Percentiles rank a stretch among this genome's conserved stretches.
These are phyloP conservation scores for Balamuthia mandrillaris DNA, from an alignment of 208 protist species.

Conservation along the genomic window DNA sequence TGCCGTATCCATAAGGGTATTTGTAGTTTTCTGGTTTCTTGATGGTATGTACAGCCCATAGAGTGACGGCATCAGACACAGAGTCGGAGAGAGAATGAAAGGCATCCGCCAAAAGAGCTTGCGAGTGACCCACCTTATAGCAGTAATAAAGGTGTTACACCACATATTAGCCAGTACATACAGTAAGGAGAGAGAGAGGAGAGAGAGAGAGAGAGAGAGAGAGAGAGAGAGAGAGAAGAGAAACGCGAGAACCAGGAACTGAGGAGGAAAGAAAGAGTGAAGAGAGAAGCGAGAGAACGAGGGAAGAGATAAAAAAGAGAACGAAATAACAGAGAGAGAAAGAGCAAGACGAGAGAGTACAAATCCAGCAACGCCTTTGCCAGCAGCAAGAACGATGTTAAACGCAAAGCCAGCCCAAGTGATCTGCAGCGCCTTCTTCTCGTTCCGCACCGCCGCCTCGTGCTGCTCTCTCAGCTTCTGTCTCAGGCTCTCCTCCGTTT, in stretches of 20 bases:
- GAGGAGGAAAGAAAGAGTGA: too few species aligned
- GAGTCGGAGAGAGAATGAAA: slow-evolving; percentile 27
- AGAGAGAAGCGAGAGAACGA: not conserved
- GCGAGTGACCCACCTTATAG: not conserved
- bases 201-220: not conserved
- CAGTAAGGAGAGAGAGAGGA: not conserved
- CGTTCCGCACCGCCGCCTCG: not conserved
- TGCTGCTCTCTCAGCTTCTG: not conserved
- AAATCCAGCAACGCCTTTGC: slow-evolving; percentile 7
- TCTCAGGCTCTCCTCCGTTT: too few species aligned
- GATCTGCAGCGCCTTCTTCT: slow-evolving; percentile 5
- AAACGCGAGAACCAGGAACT: too few species aligned
- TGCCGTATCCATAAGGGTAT: slow-evolving; percentile 26
- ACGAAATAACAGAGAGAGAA: not conserved
- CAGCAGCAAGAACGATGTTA: not conserved
- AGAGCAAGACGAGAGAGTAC: not conserved
- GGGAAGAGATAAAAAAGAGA: not conserved
- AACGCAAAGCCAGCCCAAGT: slow-evolving; percentile 18
- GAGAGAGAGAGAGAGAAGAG: not conserved
- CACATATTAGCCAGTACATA: too few species aligned
- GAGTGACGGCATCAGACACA: slow-evolving; percentile 24
- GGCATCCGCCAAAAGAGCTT: slow-evolving; percentile 23
- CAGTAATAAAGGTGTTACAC: too few species aligned
- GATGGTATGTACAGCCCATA: slow-evolving; percentile 1
- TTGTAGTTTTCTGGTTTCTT: not conserved